Conservation (phyloP, 2,329 filamentous ascomycete genomes). For the Fusarium protoensiforme region DNA sequence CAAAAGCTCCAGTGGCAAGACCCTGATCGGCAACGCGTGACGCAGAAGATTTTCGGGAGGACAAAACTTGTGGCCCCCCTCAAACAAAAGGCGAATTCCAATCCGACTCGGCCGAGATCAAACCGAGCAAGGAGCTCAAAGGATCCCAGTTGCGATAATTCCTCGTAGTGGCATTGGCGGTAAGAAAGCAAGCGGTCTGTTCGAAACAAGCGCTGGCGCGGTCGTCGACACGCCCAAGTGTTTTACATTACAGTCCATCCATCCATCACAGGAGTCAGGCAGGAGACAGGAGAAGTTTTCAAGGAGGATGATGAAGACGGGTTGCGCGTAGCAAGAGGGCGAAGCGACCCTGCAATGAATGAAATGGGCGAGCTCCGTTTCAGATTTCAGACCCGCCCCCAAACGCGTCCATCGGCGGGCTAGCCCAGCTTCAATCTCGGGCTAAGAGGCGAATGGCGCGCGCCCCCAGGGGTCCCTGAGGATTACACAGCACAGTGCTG, state of each 20-base stretch:
- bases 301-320: constrained; percentile 10
- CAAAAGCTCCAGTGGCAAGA: constrained; percentile 12
- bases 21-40: constrained; percentile 19
- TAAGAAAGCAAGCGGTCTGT: constrained; percentile 10
- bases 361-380: constrained; percentile 28
- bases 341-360: constrained; percentile 36
- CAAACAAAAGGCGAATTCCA: constrained; percentile 4
- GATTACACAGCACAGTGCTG: constrained; percentile 6
- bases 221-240: constrained; percentile 1
- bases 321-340: constrained; percentile 16
- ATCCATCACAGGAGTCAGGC: constrained; percentile 9
- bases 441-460: not conserved
- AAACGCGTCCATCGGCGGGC: constrained; percentile 23
- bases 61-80: not conserved
- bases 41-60: not conserved
- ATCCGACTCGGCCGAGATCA: constrained; percentile 14
- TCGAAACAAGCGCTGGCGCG: constrained; percentile 40
- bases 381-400: constrained; percentile 34
- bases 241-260: not conserved
- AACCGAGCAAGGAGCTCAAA: constrained; percentile 9
- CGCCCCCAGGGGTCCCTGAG: constrained; percentile 12
- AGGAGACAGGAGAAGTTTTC: constrained; percentile 18
- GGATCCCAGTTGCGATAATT: not conserved
- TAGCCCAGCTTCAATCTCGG: constrained; percentile 21
- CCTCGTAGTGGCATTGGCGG: constrained; percentile 14